These are phyloP conservation scores for Fusarium domesticum DNA, from an alignment of 2,329 filamentous ascomycete species.

Conservation along the genomic window DNA sequence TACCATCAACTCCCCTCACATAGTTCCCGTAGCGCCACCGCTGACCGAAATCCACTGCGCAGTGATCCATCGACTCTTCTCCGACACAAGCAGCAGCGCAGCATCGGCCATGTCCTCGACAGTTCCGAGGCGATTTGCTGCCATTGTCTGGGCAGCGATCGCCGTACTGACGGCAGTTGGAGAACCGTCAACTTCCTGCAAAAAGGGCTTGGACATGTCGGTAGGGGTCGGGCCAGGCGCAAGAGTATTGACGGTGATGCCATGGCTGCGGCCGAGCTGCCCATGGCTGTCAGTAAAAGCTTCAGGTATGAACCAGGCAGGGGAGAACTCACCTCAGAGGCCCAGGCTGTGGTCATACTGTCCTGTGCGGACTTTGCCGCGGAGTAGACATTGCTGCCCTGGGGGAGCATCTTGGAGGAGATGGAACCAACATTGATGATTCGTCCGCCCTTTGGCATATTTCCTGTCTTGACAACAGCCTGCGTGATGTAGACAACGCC, in stretches of 20 bases:
- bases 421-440: slow-evolving; percentile 36
- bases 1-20: not conserved
- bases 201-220: slow-evolving; percentile 21
- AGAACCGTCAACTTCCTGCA: slow-evolving; percentile 8
- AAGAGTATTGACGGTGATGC: slow-evolving; percentile 41
- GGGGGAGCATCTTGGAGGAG: slow-evolving; percentile 22
- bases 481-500: slow-evolving; percentile 34
- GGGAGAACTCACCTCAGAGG: slow-evolving; percentile 25
- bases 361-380: slow-evolving; percentile 35
- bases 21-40: slow-evolving; percentile 30
- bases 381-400: slow-evolving; percentile 21
- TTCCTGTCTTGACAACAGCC: slow-evolving; percentile 25
- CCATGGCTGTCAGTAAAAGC: not conserved
- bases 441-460: slow-evolving; percentile 35
- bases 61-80: slow-evolving; percentile 43
- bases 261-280: slow-evolving; percentile 32
- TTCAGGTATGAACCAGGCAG: not conserved
- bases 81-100: slow-evolving; percentile 36
- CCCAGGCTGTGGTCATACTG: slow-evolving; percentile 27
- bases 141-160: slow-evolving; percentile 28
- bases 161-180: slow-evolving; percentile 12
- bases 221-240: slow-evolving; percentile 37
- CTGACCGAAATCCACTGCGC: slow-evolving; percentile 39
- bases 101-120: slow-evolving; percentile 32
- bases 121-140: slow-evolving; percentile 32